Evolutionary conservation across 495 filamentous ascomycete species (phyloP), one percentile per base, ranked within the genome.

Genomic region (Penicillium antarcticum): DNA sequence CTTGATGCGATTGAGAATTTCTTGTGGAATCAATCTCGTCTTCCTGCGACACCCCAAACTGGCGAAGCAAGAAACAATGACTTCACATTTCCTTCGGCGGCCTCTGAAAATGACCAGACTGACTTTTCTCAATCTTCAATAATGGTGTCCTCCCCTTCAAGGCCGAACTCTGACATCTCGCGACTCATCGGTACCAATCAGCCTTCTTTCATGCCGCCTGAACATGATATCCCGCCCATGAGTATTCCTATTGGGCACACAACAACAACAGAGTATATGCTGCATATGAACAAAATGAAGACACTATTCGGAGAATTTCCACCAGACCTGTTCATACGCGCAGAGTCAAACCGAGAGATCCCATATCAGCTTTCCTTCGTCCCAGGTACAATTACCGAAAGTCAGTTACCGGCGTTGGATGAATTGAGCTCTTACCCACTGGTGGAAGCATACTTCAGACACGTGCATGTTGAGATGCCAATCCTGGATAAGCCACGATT

Each of bases 191-290:
- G 23, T 32, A 17, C 34, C 1, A 39, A 48, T 39, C 19, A 34
- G 2, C 35, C 45, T 10, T 35, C 43, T 12, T 48, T 38, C 14
- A 48, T 36, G 32, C 43, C 43, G 14, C 43, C 43, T 10, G 43
- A 36, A 35, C 43, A 45, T 39, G 35, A 47, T 7, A 47, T 47
- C 9, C 45, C 45, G 1, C 50, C 50, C 14, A 52, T 52, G 50
- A 45, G 40, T 6, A 52, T 52, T 32, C 50, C 50, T 5, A 45
- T 52, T 11, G 32, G 41, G 0, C 42, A 52, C 34, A 38, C 41
- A 24, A 38, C 50, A 8, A 52, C 50, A 14, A 45, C 40, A 4
- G 41, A 52, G 17, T 36, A 36, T 40, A 43, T 52, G 40, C 26
- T 52, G 9, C 41, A 38, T 18, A 39, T 38, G 32, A 44, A 21